A percentile compares a stretch with the other conserved stretches of the same genome.
Conservation (phyloP, 129 eudicot genomes). For the Flaveria bidentis region DNA sequence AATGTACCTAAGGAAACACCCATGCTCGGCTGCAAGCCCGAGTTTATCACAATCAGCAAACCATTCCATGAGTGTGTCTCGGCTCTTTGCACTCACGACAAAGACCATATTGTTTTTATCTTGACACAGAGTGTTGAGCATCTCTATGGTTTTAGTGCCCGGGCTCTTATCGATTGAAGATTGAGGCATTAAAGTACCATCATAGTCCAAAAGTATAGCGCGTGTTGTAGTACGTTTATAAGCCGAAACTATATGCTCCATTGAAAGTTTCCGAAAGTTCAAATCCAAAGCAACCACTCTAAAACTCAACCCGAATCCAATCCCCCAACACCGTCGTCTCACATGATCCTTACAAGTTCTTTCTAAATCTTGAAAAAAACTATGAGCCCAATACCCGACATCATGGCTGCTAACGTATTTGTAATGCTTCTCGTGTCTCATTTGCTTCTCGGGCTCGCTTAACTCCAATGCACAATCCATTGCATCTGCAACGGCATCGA, state of each 20-base stretch:
- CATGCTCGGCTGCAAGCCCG: slow-evolving; percentile 90
- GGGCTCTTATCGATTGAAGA: slow-evolving; percentile 74
- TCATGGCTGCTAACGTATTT: slow-evolving; percentile 81
- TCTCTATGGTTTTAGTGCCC: slow-evolving; percentile 50
- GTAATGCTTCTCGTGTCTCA: slow-evolving; percentile 82
- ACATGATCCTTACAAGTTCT: slow-evolving; percentile 80
- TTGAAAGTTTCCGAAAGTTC: slow-evolving; percentile 63
- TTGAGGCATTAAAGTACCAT: slow-evolving; percentile 82
- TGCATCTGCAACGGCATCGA: slow-evolving; percentile 77
- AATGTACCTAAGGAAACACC: slow-evolving; percentile 66
- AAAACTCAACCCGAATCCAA: slow-evolving; percentile 83
- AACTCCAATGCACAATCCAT: slow-evolving; percentile 76
- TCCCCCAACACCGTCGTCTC: slow-evolving; percentile 82
- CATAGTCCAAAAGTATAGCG: slow-evolving; percentile 76
- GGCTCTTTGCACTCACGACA: slow-evolving; percentile 68
- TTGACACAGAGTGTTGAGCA: slow-evolving; percentile 52
- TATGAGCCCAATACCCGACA: slow-evolving; percentile 81
- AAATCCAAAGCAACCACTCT: slow-evolving; percentile 82
- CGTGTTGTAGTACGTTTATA: slow-evolving; percentile 66
- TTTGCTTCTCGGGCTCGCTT: slow-evolving; percentile 71
- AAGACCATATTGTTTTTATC: slow-evolving; percentile 77
- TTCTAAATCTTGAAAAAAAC: slow-evolving; percentile 75
- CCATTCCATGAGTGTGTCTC: slow-evolving; percentile 65
- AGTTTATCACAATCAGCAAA: slow-evolving; percentile 66
- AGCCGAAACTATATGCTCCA: slow-evolving; percentile 85